phyloP scores from a whole-genome alignment of 495 filamentous ascomycete species.

The Penicillium subrubescens region DNA sequence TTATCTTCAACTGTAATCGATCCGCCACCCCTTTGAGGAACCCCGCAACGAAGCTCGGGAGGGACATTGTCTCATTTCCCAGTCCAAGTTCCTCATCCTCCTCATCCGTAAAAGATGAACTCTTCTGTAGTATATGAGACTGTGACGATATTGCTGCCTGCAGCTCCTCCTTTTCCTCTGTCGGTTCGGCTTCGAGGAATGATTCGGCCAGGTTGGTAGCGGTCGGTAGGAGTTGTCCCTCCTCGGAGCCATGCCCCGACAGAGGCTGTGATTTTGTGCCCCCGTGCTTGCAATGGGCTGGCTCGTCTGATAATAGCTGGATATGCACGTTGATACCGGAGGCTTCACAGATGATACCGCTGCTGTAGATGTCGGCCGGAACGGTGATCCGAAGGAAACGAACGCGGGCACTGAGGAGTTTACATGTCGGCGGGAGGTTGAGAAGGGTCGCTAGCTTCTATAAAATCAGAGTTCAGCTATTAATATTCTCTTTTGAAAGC shows the following conservation, averaged over 20 bases:
- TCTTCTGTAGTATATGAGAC: constrained; percentile 47
- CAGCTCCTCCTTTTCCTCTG: constrained; percentile 71
- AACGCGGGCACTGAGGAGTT: constrained; percentile 69
- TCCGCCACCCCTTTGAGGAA: constrained; percentile 84
- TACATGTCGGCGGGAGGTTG: constrained; percentile 67
- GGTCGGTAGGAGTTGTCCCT: constrained; percentile 58
- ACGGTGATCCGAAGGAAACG: constrained; percentile 72
- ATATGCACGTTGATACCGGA: constrained; percentile 74
- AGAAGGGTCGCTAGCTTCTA: constrained; percentile 77
- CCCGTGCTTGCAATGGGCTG: constrained; percentile 10
- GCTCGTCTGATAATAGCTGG: constrained; percentile 39
- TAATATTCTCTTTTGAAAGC: constrained; percentile 10
- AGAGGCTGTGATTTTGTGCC: constrained; percentile 8
- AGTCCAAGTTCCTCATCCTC: constrained; percentile 64
- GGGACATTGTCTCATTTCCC: constrained; percentile 71
- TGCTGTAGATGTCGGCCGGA: constrained; percentile 79
- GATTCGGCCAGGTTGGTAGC: constrained; percentile 84
- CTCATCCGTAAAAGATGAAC: constrained; percentile 57
- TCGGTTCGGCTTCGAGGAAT: constrained; percentile 80
- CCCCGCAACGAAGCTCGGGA: constrained; percentile 80
- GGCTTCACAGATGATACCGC: constrained; percentile 73
- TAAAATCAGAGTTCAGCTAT: constrained; percentile 14
- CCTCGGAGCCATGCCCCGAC: constrained; percentile 15
- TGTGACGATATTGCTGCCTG: constrained; percentile 74
- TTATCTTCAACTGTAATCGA: constrained; percentile 71